Base-by-base conservation (phyloP, 768 basidiomycete species). In the Amanita molliuscula region DNA sequence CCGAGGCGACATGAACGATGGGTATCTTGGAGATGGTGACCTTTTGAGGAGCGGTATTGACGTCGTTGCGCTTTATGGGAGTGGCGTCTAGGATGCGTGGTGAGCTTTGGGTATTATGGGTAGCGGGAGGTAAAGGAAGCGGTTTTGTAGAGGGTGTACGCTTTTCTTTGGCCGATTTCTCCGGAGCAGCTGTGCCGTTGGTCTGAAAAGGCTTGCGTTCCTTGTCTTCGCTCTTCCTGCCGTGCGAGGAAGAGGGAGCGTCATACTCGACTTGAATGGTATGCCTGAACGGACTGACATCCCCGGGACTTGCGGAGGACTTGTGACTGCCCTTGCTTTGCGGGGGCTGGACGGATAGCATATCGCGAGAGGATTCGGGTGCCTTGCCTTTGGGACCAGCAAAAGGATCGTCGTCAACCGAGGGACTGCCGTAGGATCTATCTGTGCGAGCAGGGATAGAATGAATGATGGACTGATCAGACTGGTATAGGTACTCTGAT, bases 241-340 rank as follows among this genome's bases (percentile, higher is more conserved):
- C 51, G 38, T 62, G 48, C 46, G 59, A 63, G 58, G 58, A 54
- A 52, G 56, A 58, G 37, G 52, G 42, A 54, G 63, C 62, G 51
- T 85, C 87, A 58, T 97, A 98, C 66, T 99, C 96, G 52, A 98
- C 86, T 64, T 98, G 96, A 42, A 98, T 89, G 8, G 96, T 98
- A 65, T 98, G 93, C 44, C 92, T 73, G 65, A 87, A 83, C 47
- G 60, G 62, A 51, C 60, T 59, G 9, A 55, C 59, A 15, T 60
- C 60, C 31, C 73, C 73, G 2, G 66, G 68, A 53, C 65, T 67
- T 6, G 51, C 79, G 55, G 74, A 69, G 61, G 11, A 65, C 59
- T 54, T 70, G 74, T 29, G 67, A 18, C 31, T 59, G 7, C 16
- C 23, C 47, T 20, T 25, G 56, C 23, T 9, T 26, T 40, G 41